phyloP scores from a whole-genome alignment of 208 protist genomes.

The Leishmania aethiopica region DNA sequence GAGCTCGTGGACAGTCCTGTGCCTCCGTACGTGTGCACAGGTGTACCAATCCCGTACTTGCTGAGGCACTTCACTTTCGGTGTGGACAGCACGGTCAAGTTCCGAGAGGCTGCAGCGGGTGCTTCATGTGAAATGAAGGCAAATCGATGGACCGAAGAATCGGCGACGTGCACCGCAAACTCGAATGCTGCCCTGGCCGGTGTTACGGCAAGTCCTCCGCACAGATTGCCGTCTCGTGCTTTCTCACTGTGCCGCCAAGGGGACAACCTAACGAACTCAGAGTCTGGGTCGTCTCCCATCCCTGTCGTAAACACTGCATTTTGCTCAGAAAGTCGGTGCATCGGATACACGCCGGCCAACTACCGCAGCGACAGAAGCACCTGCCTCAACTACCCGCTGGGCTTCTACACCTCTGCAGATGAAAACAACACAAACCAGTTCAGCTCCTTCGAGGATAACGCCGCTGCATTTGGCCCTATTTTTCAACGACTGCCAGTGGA shows the following conservation, averaged over 20 bases:
- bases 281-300: conserved; percentile 11
- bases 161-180: neutral
- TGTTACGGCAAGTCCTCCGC: conserved; percentile 8
- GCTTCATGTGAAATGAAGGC: neutral
- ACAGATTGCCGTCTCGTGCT: neutral
- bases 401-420: conserved; percentile 25
- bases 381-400: conserved; percentile 12
- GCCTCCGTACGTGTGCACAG: conserved; percentile 26
- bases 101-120: neutral
- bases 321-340: conserved; percentile 14
- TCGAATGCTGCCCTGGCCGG: neutral
- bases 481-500: conserved; percentile 18
- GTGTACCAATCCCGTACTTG: conserved; percentile 9
- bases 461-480: neutral
- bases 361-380: conserved; percentile 19
- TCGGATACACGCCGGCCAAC: conserved; percentile 23
- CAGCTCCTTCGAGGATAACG: conserved; percentile 23
- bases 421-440: conserved; percentile 38
- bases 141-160: neutral
- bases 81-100: neutral
- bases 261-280: neutral
- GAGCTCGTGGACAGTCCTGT: conserved; percentile 27
- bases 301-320: conserved; percentile 10
- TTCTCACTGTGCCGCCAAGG: conserved; percentile 27
- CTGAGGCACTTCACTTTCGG: conserved; percentile 11